Percentiles rank a stretch among this genome's conserved stretches.
phyloP scores from a whole-genome alignment of 768 basidiomycete genomes.

The Pleurotus platypus region DNA sequence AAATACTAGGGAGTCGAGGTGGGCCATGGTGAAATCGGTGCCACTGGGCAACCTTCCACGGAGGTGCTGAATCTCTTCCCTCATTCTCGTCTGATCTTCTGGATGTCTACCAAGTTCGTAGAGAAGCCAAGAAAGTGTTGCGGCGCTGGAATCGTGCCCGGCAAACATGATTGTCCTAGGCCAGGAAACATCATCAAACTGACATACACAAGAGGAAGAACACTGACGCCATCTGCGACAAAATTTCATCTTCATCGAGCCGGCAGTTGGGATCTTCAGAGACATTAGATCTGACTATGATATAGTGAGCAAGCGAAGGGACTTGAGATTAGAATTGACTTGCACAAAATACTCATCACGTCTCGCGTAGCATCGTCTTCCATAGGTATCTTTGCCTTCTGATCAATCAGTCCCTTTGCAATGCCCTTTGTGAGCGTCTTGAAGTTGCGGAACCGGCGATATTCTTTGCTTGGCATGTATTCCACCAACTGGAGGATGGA shows the following conservation, averaged over 20 bases:
- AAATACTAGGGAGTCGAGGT: not conserved
- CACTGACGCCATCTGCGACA: constrained; percentile 21
- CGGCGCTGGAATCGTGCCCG: constrained; percentile 39
- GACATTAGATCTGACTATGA: constrained; percentile 15
- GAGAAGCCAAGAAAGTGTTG: constrained; percentile 38
- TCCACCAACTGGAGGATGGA: constrained; percentile 1
- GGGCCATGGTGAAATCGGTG: not conserved
- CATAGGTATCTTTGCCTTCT: not conserved
- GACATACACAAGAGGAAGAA: no score
- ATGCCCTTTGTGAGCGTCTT: not conserved
- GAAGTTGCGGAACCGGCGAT: constrained; percentile 1
- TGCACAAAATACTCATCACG: constrained; percentile 33
- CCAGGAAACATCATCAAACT: not conserved
- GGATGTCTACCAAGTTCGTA: constrained; percentile 42
- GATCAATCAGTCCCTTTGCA: not conserved
- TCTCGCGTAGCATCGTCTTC: constrained; percentile 16
- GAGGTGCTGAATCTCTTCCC: constrained; percentile 36
- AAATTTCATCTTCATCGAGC: constrained; percentile 21
- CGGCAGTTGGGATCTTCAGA: constrained; percentile 10
- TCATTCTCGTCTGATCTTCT: constrained; percentile 39
- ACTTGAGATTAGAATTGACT: not conserved
- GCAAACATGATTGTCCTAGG: constrained; percentile 13
- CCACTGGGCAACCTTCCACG: not conserved
- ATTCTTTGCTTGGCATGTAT: constrained; percentile 2
- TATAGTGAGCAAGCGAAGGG: not conserved